Evolutionary conservation across 306 rosid genomes (phyloP), one percentile per base, ranked within the genome.

Genomic region (Acacia melanoxylon): DNA sequence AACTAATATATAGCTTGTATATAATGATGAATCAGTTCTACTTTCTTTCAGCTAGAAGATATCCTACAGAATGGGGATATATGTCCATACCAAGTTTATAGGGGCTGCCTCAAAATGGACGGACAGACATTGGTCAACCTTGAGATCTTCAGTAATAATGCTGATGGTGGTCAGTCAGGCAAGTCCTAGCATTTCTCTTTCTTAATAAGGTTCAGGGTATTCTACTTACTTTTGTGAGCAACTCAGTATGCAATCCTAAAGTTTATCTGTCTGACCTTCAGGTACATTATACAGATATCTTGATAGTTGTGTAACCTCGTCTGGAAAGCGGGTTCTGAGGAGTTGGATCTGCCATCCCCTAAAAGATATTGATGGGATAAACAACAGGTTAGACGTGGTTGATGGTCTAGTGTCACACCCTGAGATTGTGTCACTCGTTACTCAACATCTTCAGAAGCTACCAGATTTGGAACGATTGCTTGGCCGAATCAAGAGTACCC

Each of bases 51-150:
- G 99, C 89, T 90, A 67, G 92, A 85, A 80, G 97, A 95, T 81
- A 84, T 91, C 82, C 83, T 95, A 78, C 89, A 85, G 75, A 89
- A 89, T 83, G 99, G 98, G 76, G 93, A 90, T 78, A 49, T 95
- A 80, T 83, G 76, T 58, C 92, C 97, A 14, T 95, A 95, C 84
- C 94, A 93, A 80, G 93, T 95, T 73, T 95, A 95, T 68, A 87
- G 65, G 73, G 94, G 97, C 75, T 95, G 91, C 88, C 94, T 95
- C 82, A 93, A 90, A 91, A 93, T 95, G 93, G 99, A 95, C 86
- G 99, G 99, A 70, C 98, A 94, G 77, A 95, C 99, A 25, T 88
- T 93, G 86, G 83, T 89, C 70, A 95, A 95, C 91, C 94, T 95
- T 70, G 99, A 95, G 89, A 90, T 95, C 63, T 95, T 95, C 85